Percentiles rank a stretch among this genome's conserved stretches.
Conservation (phyloP, 176 grass and related monocot species). For the Poa pratensis region DNA sequence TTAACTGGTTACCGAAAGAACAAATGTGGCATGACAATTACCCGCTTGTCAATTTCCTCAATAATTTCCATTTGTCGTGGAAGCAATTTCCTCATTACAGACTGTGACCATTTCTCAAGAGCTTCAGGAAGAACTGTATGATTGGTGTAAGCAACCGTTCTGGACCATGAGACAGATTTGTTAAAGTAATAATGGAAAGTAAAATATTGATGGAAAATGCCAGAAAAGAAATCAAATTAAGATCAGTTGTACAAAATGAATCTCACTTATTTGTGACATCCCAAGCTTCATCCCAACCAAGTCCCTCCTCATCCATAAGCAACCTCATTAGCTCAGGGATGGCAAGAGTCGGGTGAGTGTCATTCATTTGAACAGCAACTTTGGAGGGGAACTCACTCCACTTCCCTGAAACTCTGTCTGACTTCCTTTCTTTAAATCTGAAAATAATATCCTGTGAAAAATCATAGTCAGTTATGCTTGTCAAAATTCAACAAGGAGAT, state of each 20-base stretch:
- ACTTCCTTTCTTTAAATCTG: conserved; percentile 76
- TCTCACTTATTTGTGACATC: conserved; percentile 66
- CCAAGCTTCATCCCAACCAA: conserved; percentile 82
- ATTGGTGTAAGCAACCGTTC: conserved; percentile 80
- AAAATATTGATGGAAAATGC: conserved; percentile 3
- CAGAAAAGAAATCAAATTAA: conserved; percentile 22
- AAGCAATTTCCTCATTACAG: conserved; percentile 76
- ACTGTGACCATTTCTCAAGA: conserved; percentile 80
- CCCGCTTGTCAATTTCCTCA: conserved; percentile 77
- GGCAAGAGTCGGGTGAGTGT: conserved; percentile 80
- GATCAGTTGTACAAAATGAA: conserved; percentile 17
- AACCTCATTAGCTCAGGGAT: conserved; percentile 79
- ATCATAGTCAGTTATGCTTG: conserved; percentile 23
- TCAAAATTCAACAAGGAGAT: conserved; percentile 11
- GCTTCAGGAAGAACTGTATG: conserved; percentile 89
- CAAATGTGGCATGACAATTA: conserved; percentile 39
- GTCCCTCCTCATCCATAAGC: conserved; percentile 73
- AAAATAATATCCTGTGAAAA: conserved; percentile 76
- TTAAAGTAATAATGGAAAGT: conserved; percentile 14
- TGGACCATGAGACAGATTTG: conserved; percentile 29
- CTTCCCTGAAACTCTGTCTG: conserved; percentile 57
- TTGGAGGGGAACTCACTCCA: conserved; percentile 80
- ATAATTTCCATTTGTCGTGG: conserved; percentile 89
- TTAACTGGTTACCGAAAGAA: conserved; percentile 14
- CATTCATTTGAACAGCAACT: conserved; percentile 91